These are phyloP conservation scores for Myriosclerotinia curreyana DNA, from an alignment of 2,329 filamentous ascomycete genomes.

Conservation along the genomic window DNA sequence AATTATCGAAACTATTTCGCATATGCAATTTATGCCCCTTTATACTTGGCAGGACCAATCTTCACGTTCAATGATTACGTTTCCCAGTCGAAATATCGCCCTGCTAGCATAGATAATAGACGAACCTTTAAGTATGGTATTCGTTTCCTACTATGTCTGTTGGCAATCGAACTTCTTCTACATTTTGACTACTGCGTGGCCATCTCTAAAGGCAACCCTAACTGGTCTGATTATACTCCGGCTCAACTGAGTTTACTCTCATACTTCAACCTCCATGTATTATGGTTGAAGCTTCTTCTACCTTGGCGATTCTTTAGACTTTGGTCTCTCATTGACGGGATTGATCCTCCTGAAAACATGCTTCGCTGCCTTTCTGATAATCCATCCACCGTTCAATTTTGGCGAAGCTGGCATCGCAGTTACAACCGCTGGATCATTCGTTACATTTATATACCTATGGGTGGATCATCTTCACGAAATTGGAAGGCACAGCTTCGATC, in stretches of 20 bases:
- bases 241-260: constrained; percentile 86
- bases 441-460: constrained; percentile 90
- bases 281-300: constrained; percentile 95
- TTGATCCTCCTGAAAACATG: constrained; percentile 98
- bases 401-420: constrained; percentile 92
- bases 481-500: constrained; percentile 52
- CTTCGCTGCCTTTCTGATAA: constrained; percentile 94
- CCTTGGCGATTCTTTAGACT: constrained; percentile 98
- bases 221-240: constrained; percentile 81
- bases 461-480: constrained; percentile 58
- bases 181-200: constrained; percentile 94
- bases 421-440: constrained; percentile 94
- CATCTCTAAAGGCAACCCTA: constrained; percentile 75
- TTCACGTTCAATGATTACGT: constrained; percentile 98
- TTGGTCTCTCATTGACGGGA: constrained; percentile 86
- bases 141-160: constrained; percentile 74
- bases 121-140: constrained; percentile 79
- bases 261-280: constrained; percentile 93
- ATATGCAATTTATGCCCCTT: constrained; percentile 85
- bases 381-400: constrained; percentile 86
- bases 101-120: constrained; percentile 64
- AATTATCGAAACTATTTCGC: constrained; percentile 83
- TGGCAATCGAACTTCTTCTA: constrained; percentile 86
- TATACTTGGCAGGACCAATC: constrained; percentile 91
- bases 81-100: constrained; percentile 72